phyloP scores from a whole-genome alignment of 306 rosid species.

The Prunus fruticosa region DNA sequence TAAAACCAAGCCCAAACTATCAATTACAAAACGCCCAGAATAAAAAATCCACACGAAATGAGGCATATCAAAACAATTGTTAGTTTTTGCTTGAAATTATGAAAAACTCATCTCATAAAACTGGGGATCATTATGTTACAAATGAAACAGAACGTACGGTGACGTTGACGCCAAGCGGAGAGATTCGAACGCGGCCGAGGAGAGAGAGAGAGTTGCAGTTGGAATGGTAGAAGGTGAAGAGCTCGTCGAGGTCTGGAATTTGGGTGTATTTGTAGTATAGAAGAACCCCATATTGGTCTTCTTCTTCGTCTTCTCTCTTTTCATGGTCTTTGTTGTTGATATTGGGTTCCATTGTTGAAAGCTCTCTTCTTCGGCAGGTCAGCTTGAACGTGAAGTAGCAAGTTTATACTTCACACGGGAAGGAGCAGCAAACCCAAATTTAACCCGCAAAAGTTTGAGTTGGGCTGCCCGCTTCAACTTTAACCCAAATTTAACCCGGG shows the following conservation, averaged over 20 bases:
- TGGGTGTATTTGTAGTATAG: constrained; percentile 67
- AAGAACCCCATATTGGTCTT: constrained; percentile 56
- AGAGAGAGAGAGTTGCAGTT: constrained; percentile 72
- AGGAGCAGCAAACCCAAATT: not conserved
- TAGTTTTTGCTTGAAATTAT: not conserved
- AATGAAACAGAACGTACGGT: constrained; percentile 37
- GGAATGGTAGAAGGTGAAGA: constrained; percentile 59
- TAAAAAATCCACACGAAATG: not conserved
- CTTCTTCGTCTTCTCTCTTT: not conserved
- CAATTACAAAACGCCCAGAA: not conserved
- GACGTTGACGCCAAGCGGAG: constrained; percentile 83
- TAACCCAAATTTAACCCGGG: not conserved
- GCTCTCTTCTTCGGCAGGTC: not conserved
- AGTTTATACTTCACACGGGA: not conserved
- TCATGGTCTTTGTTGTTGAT: not conserved
- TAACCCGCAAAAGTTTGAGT: not conserved
- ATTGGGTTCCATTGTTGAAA: constrained; percentile 23
- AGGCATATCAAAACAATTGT: not conserved
- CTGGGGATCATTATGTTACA: too few relatives aligned
- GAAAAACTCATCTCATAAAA: not conserved
- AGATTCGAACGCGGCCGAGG: constrained; percentile 86
- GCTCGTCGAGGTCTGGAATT: constrained; percentile 54
- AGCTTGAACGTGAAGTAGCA: not conserved
- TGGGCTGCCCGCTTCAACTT: not conserved
- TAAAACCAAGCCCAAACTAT: constrained; percentile 18